A percentile compares a stretch with the other conserved stretches of the same genome.
Conservation (phyloP, 345 rosid genomes). For the Ceriops decandra region DNA sequence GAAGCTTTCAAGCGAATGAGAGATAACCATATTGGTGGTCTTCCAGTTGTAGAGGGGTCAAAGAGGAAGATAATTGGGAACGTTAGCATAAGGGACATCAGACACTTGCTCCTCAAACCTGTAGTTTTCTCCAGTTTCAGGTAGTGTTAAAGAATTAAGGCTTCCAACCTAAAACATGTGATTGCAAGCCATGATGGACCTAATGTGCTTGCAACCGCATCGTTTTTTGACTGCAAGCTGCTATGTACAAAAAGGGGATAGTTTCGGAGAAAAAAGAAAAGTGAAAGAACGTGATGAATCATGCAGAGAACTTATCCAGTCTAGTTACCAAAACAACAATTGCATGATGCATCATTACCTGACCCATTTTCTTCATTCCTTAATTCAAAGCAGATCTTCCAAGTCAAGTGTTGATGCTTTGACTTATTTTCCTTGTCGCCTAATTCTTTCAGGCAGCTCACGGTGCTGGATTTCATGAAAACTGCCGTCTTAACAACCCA, state of each 20-base stretch:
- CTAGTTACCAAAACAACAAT: too few species aligned
- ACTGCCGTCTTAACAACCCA: slow-evolving; percentile 41
- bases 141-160: slow-evolving; percentile 24
- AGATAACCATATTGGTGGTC: slow-evolving; percentile 74
- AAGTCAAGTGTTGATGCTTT: neutral
- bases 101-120: slow-evolving; percentile 70
- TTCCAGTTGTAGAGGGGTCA: slow-evolving; percentile 60
- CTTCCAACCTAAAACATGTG: neutral
- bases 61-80: slow-evolving; percentile 43
- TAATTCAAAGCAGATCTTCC: neutral
- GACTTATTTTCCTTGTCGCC: slow-evolving; percentile 1
- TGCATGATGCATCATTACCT: neutral
- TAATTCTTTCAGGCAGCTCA: slow-evolving; percentile 48
- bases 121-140: slow-evolving; percentile 79
- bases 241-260: neutral
- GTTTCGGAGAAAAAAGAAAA: neutral
- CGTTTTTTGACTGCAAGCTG: neutral
- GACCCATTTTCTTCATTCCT: neutral
- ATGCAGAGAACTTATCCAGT: too few species aligned
- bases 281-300: neutral
- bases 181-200: neutral
- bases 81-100: slow-evolving; percentile 56
- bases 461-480: slow-evolving; percentile 54
- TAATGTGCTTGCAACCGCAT: neutral
- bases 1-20: slow-evolving; percentile 85